Percentiles rank a stretch among this genome's conserved stretches.
Conservation (phyloP, 306 rosid genomes). For the Lathyrus aphaca region DNA sequence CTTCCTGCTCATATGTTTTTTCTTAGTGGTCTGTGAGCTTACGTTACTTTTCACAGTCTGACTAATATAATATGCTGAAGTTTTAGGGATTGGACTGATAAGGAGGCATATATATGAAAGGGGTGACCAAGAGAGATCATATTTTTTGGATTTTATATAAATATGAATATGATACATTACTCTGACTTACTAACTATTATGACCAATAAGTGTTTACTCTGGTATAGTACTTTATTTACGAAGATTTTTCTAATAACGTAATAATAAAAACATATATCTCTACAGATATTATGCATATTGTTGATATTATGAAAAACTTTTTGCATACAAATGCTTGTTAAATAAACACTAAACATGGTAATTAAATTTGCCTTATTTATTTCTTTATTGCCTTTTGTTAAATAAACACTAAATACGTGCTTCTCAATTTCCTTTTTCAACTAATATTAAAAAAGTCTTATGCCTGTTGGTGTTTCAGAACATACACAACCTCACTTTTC, state of each 20-base stretch:
- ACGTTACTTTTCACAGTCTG: conserved; percentile 16
- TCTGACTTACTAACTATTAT: conserved; percentile 8
- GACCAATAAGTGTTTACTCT: conserved; percentile 17
- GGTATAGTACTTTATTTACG: conserved; percentile 10
- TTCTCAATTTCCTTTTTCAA: conserved; percentile 35
- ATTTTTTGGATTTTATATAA: background rate
- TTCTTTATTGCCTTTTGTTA: conserved; percentile 27
- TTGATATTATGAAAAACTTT: conserved; percentile 13
- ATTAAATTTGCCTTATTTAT: conserved; percentile 6
- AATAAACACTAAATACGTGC: background rate
- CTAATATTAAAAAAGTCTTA: conserved; percentile 17
- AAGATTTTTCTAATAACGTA: conserved; percentile 20
- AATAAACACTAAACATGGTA: background rate
- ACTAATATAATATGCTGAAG: background rate
- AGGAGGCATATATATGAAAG: background rate
- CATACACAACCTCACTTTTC: conserved; percentile 64
- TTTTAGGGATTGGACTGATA: conserved; percentile 22
- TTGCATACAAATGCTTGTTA: conserved; percentile 23
- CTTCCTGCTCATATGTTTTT: conserved; percentile 22
- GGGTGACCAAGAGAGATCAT: background rate
- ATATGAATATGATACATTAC: conserved; percentile 1
- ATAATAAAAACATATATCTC: conserved; percentile 10
- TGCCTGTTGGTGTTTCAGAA: conserved; percentile 63
- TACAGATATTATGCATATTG: conserved; percentile 6
- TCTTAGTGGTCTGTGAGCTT: conserved; percentile 11